phyloP scores from a whole-genome alignment of 768 basidiomycete species.

The Agaricus subrufescens region DNA sequence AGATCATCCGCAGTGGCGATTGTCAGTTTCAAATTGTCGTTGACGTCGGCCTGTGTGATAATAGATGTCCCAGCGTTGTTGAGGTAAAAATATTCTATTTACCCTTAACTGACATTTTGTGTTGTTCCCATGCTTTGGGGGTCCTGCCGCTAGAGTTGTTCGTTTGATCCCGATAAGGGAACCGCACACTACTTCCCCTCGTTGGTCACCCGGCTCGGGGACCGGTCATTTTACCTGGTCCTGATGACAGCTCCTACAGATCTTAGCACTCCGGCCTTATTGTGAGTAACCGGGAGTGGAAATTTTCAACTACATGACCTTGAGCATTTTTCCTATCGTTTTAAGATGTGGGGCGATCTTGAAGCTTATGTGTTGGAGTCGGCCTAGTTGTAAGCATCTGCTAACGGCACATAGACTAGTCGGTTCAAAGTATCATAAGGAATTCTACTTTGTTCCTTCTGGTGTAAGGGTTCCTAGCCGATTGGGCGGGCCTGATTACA shows the following conservation, averaged over 20 bases:
- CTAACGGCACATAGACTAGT: too few relatives aligned
- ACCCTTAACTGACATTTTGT: constrained; percentile 47
- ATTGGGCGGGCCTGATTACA: too few relatives aligned
- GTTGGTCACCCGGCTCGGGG: too few relatives aligned
- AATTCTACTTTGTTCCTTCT: too few relatives aligned
- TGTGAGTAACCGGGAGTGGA: constrained; percentile 40
- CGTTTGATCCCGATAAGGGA: constrained; percentile 40
- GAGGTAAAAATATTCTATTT: constrained; percentile 38
- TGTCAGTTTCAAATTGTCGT: constrained; percentile 37
- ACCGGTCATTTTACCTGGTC: constrained; percentile 19
- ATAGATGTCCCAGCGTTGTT: constrained; percentile 36
- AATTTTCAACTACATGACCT: constrained; percentile 43
- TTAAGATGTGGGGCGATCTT: constrained; percentile 34
- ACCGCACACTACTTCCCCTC: constrained; percentile 18
- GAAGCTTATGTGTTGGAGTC: constrained; percentile 44
- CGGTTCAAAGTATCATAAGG: too few relatives aligned
- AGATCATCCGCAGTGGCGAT: constrained; percentile 33
- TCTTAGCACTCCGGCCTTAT: constrained; percentile 28
- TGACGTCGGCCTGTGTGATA: constrained; percentile 42
- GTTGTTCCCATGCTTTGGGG: constrained; percentile 34
- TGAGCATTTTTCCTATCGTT: constrained; percentile 35
- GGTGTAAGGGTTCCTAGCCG: too few relatives aligned
- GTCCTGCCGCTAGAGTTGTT: constrained; percentile 46
- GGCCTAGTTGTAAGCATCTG: constrained; percentile 20
- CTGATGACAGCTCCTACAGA: constrained; percentile 37